Evolutionary conservation across 768 basidiomycete genomes (phyloP).

Genomic region (Termitomyces titanicus): DNA sequence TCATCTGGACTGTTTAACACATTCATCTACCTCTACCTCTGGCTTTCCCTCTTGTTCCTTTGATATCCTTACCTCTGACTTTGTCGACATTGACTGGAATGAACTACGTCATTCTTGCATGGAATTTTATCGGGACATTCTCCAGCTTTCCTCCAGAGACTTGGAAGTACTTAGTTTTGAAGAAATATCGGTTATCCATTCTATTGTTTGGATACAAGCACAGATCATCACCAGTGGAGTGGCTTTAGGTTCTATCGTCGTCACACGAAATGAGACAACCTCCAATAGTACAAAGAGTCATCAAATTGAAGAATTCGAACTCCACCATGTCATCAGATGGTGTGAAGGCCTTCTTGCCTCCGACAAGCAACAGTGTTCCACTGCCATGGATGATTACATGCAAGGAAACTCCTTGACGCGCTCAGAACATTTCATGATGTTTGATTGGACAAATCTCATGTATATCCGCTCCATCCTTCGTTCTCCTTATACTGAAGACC

Average conservation of each 20-base stretch:
- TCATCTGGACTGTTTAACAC: conserved; percentile 48
- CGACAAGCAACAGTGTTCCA: conserved; percentile 38
- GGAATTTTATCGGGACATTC: conserved; percentile 44
- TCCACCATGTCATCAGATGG: conserved; percentile 48
- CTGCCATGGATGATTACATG: conserved; percentile 48
- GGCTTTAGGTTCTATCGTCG: conserved; percentile 59
- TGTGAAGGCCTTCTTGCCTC: conserved; percentile 51
- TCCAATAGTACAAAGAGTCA: conserved; percentile 25
- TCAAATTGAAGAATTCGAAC: conserved; percentile 50
- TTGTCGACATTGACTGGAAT: conserved; percentile 50
- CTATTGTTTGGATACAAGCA: conserved; percentile 62
- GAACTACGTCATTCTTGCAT: conserved; percentile 56
- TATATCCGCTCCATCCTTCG: conserved; percentile 62
- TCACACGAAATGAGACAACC: conserved; percentile 34
- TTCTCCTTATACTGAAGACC: conserved; percentile 29
- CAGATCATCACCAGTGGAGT: conserved; percentile 68
- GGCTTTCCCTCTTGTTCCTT: conserved; percentile 37
- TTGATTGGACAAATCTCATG: conserved; percentile 62
- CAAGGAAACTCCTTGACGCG: conserved; percentile 42
- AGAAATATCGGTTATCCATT: conserved; percentile 60
- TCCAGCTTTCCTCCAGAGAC: conserved; percentile 40
- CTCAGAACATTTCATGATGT: conserved; percentile 49
- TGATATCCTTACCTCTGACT: conserved; percentile 34
- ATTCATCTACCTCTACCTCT: conserved; percentile 16
- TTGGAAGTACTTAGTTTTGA: conserved; percentile 54